phyloP scores from a whole-genome alignment of 495 filamentous ascomycete species.

The Aspergillus ellipticus region DNA sequence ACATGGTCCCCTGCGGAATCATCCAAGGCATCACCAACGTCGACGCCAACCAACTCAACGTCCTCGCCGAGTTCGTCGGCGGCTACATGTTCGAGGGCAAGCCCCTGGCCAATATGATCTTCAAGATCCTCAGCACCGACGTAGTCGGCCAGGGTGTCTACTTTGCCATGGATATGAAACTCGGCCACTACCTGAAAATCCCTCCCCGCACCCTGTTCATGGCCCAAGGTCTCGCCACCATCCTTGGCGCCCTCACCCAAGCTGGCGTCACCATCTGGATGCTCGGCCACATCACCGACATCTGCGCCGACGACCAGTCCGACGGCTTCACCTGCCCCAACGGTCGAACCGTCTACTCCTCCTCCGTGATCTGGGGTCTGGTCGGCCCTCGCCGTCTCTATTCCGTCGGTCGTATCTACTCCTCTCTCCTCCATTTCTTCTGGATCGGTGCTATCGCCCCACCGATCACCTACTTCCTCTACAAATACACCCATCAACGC shows the following conservation, averaged over 20 bases:
- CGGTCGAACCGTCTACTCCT: slow-evolving; percentile 39
- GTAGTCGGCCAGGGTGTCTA: slow-evolving; percentile 42
- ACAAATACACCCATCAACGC: slow-evolving; percentile 33
- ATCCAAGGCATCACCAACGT: slow-evolving; percentile 81
- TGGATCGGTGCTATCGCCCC: slow-evolving; percentile 37
- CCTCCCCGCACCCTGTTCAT: slow-evolving; percentile 37
- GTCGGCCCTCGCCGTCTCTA: slow-evolving; percentile 35
- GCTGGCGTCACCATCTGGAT: slow-evolving; percentile 41
- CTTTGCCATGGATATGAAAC: slow-evolving; percentile 41
- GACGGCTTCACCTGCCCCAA: slow-evolving; percentile 41
- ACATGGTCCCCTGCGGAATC: slow-evolving; percentile 78
- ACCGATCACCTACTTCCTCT: slow-evolving; percentile 27
- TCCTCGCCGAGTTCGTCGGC: slow-evolving; percentile 71
- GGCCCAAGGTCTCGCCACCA: slow-evolving; percentile 36
- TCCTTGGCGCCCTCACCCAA: slow-evolving; percentile 37
- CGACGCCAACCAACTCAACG: slow-evolving; percentile 68
- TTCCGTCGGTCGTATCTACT: slow-evolving; percentile 19
- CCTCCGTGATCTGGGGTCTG: slow-evolving; percentile 37
- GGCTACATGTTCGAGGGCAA: slow-evolving; percentile 58
- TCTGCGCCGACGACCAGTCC: slow-evolving; percentile 30
- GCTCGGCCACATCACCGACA: slow-evolving; percentile 34
- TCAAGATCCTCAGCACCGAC: slow-evolving; percentile 70
- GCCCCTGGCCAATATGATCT: slow-evolving; percentile 56
- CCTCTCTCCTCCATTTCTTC: slow-evolving; percentile 30
- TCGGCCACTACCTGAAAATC: slow-evolving; percentile 41